phyloP scores from a whole-genome alignment of 495 filamentous ascomycete genomes.

The Xylaria grammica region DNA sequence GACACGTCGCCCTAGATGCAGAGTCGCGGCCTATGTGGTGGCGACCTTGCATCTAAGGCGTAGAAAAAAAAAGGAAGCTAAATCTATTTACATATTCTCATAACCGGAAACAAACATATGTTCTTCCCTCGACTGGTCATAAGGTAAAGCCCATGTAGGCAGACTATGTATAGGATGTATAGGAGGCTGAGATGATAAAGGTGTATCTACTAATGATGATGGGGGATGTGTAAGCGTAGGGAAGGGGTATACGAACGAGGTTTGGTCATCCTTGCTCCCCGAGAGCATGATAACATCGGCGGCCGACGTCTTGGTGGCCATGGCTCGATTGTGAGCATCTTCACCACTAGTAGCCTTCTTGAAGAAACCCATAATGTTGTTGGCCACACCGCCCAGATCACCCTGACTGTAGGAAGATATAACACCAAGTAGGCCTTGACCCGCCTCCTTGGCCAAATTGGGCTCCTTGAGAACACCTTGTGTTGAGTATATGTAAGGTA shows the following conservation, averaged over 20 bases:
- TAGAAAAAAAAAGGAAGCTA: constrained; percentile 34
- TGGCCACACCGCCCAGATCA: constrained; percentile 83
- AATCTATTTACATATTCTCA: constrained; percentile 26
- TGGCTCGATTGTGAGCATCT: constrained; percentile 75
- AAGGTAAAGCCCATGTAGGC: constrained; percentile 7
- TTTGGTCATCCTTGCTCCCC: constrained; percentile 95
- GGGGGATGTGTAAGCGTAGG: constrained; percentile 31
- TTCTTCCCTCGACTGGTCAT: background rate
- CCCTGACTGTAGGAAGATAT: constrained; percentile 89
- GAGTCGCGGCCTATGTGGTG: constrained; percentile 43
- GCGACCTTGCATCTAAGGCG: constrained; percentile 48
- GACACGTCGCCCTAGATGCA: constrained; percentile 60
- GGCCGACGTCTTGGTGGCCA: constrained; percentile 89
- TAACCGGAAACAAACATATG: constrained; percentile 5
- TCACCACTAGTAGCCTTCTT: constrained; percentile 91
- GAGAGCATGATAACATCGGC: constrained; percentile 99
- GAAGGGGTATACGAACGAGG: constrained; percentile 71
- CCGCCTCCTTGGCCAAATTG: constrained; percentile 96
- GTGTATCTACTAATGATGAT: constrained; percentile 23
- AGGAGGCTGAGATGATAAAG: constrained; percentile 15
- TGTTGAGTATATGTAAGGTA: constrained; percentile 97
- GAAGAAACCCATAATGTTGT: constrained; percentile 81
- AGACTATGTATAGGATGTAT: constrained; percentile 11
- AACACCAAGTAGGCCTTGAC: constrained; percentile 87
- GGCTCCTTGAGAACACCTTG: constrained; percentile 96